Evolutionary conservation across 306 rosid genomes (phyloP).

Genomic region (Glycine tomentella): DNA sequence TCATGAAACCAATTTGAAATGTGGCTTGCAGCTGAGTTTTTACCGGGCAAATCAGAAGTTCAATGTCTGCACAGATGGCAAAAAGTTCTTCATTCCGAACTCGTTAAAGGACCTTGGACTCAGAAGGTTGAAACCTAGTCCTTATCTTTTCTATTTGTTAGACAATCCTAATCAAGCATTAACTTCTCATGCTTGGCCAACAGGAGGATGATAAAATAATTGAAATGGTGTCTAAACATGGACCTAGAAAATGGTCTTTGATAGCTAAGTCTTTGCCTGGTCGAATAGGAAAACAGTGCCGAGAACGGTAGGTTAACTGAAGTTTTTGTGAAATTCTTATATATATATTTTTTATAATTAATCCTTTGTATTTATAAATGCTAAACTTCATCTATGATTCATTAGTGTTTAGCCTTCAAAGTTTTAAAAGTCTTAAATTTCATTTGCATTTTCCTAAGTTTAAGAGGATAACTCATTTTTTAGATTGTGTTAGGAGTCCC

Average conservation of each 20-base stretch:
- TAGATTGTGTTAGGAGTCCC: neutral
- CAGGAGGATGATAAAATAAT: slow-evolving; percentile 94
- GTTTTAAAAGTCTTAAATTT: slow-evolving; percentile 12
- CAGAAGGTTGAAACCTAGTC: slow-evolving; percentile 69
- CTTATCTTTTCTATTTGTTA: slow-evolving; percentile 14
- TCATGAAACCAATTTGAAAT: slow-evolving; percentile 41
- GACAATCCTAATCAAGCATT: slow-evolving; percentile 36
- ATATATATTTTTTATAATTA: too few relatives aligned
- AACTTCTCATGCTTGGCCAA: slow-evolving; percentile 41
- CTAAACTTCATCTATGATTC: neutral
- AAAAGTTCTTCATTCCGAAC: slow-evolving; percentile 95
- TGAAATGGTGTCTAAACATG: slow-evolving; percentile 77
- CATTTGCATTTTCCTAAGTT: neutral
- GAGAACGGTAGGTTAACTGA: slow-evolving; percentile 75
- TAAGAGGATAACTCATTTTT: neutral
- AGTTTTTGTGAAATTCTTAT: neutral
- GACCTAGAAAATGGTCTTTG: slow-evolving; percentile 94
- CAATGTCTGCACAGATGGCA: slow-evolving; percentile 99
- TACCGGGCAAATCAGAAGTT: slow-evolving; percentile 89
- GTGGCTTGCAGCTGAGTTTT: slow-evolving; percentile 73
- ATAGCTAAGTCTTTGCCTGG: slow-evolving; percentile 94
- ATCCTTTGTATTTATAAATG: slow-evolving; percentile 3
- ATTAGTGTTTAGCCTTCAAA: slow-evolving; percentile 22
- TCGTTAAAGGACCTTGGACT: slow-evolving; percentile 96
- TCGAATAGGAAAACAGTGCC: slow-evolving; percentile 98